phyloP scores from a whole-genome alignment of 2,329 filamentous ascomycete species.

The Trichoderma endophyticum region DNA sequence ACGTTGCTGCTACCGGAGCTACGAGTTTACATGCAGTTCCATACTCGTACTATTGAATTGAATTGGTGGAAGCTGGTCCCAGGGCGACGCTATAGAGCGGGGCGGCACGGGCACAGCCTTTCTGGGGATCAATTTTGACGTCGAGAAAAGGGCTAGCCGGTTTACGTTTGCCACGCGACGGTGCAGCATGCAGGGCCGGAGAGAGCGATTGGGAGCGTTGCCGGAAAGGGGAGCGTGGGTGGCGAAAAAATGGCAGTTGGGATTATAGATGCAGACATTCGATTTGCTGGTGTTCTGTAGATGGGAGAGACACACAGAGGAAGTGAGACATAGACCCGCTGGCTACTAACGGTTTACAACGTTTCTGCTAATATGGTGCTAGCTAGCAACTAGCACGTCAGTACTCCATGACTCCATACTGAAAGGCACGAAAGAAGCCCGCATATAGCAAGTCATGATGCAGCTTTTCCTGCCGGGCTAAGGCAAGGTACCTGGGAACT shows the following conservation, averaged over 20 bases:
- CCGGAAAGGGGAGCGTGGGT: not conserved
- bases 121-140: not conserved
- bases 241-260: not conserved
- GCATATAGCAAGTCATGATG: not conserved
- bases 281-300: not conserved
- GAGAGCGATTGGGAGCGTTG: not conserved
- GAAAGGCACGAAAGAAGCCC: not conserved
- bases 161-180: not conserved
- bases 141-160: not conserved
- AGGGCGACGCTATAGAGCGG: not conserved
- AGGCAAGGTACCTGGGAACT: not conserved
- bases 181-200: not conserved
- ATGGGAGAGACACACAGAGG: not conserved
- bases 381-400: not conserved
- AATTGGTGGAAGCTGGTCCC: not conserved
- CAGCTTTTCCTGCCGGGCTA: not conserved
- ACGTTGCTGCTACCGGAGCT: not conserved
- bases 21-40: not conserved
- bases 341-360: not conserved
- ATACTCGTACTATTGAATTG: not conserved
- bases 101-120: slow-evolving; percentile 5
- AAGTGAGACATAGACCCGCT: not conserved
- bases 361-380: not conserved
- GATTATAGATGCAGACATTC: not conserved
- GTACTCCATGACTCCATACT: not conserved